Evolutionary conservation across 495 filamentous ascomycete genomes (phyloP).

Genomic region (Xanthoparmelia taractica): DNA sequence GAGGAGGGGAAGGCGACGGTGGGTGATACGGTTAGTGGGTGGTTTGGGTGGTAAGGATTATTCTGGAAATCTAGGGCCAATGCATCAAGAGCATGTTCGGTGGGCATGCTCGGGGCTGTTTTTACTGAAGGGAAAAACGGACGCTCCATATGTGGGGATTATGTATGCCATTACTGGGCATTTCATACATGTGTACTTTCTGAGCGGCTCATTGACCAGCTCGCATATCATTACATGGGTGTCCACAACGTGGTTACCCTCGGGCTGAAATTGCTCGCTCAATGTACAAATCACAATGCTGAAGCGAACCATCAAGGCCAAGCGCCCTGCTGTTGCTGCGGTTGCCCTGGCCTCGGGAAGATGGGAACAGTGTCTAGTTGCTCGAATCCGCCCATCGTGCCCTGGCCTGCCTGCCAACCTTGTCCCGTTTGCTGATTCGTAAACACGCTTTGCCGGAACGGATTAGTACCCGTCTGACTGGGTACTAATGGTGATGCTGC

Average conservation of each 20-base stretch:
- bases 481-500: slow-evolving; percentile 50
- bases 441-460: slow-evolving; percentile 82
- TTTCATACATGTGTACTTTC: background rate
- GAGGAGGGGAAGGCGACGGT: slow-evolving; percentile 50
- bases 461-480: slow-evolving; percentile 81
- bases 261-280: slow-evolving; percentile 12
- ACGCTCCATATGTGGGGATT: background rate
- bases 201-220: background rate
- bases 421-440: slow-evolving; percentile 79
- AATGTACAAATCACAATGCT: slow-evolving; percentile 13
- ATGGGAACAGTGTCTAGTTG: slow-evolving; percentile 71
- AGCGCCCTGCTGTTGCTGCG: slow-evolving; percentile 23
- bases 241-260: background rate
- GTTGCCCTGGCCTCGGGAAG: slow-evolving; percentile 70
- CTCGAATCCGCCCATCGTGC: slow-evolving; percentile 82
- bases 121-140: background rate
- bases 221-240: slow-evolving; percentile 5
- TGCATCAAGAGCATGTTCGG: background rate
- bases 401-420: slow-evolving; percentile 75
- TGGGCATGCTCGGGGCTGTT: background rate
- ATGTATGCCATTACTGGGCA: background rate
- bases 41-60: slow-evolving; percentile 37
- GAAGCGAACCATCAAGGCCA: slow-evolving; percentile 20
- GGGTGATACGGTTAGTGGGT: slow-evolving; percentile 42
- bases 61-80: background rate